Evolutionary conservation across 2,329 filamentous ascomycete species (phyloP), one percentile per base, ranked within the genome.

Genomic region (Leptographium flavum): DNA sequence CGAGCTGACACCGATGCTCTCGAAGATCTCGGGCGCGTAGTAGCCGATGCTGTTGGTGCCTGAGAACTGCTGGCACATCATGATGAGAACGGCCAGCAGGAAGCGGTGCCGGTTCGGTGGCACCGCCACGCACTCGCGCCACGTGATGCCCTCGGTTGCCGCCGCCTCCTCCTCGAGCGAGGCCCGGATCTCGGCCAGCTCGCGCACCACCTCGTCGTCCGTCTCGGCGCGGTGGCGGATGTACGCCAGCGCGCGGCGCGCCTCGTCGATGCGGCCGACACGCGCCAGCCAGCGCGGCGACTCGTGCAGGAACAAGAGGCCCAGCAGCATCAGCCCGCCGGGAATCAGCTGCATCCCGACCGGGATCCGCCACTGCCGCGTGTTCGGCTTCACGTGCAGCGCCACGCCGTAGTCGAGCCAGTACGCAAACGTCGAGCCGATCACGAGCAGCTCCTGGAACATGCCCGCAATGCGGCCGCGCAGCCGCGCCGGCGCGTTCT

Each of bases 281-380:
- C 83, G 81, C 55, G 88, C 83, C 32, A 90, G 73, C 82, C 84
- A 90, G 46, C 80, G 71, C 14, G 74, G 74, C 6, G 70, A 77
- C 60, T 90, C 84, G 0, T 83, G 83, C 64, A 90, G 87, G 15
- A 70, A 50, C 10, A 71, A 55, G 49, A 90, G 88, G 41, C 87
- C 68, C 0, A 74, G 56, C 8, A 74, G 82, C 3, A 77, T 64
- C 33, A 83, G 63, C 1, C 74, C 65, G 22, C 81, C 83, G 1
- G 83, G 84, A 9, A 83, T 60, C 43, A 81, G 65, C 61, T 90
- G 84, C 28, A 50, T 19, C 2, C 60, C 63, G 4, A 68, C 61
- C 7, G 70, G 66, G 15, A 73, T 63, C 48, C 70, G 69, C 70
- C 70, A 73, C 53, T 73, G 70, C 9, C 66, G 66, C 0, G 57